These are phyloP conservation scores for Xylaria scruposa DNA, from an alignment of 495 filamentous ascomycete genomes.

Conservation along the genomic window DNA sequence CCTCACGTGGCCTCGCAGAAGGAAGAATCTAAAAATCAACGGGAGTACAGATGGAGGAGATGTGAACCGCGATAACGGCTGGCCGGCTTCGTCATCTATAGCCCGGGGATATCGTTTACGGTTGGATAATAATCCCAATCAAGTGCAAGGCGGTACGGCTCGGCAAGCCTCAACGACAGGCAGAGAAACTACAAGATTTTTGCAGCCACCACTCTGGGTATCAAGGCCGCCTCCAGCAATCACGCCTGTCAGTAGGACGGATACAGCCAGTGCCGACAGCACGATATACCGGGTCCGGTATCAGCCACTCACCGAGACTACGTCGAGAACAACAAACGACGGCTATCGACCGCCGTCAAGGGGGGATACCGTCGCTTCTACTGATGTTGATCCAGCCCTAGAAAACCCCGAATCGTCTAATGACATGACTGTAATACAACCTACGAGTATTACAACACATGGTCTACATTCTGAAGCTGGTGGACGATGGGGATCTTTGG, in stretches of 20 bases:
- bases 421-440: not conserved
- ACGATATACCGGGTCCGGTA: constrained; percentile 87
- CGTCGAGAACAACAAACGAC: constrained; percentile 54
- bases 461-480: not conserved
- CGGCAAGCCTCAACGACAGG: constrained; percentile 35
- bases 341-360: constrained; percentile 43
- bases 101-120: constrained; percentile 50
- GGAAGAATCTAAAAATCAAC: constrained; percentile 42
- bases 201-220: constrained; percentile 58
- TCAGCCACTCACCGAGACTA: constrained; percentile 75
- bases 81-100: constrained; percentile 55
- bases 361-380: constrained; percentile 41
- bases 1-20: constrained; percentile 43
- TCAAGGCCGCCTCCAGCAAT: constrained; percentile 68
- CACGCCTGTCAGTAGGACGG: constrained; percentile 78
- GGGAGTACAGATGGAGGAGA: constrained; percentile 37
- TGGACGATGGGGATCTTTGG: constrained; percentile 24
- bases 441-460: not conserved
- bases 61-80: constrained; percentile 45
- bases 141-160: constrained; percentile 18
- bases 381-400: constrained; percentile 33
- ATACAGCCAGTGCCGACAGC: constrained; percentile 72
- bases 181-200: constrained; percentile 39
- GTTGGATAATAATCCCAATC: constrained; percentile 34
- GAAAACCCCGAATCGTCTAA: constrained; percentile 27